These are phyloP conservation scores for Heterobasidion parviporum DNA, from an alignment of 1,284 basidiomycete genomes.

Conservation along the genomic window DNA sequence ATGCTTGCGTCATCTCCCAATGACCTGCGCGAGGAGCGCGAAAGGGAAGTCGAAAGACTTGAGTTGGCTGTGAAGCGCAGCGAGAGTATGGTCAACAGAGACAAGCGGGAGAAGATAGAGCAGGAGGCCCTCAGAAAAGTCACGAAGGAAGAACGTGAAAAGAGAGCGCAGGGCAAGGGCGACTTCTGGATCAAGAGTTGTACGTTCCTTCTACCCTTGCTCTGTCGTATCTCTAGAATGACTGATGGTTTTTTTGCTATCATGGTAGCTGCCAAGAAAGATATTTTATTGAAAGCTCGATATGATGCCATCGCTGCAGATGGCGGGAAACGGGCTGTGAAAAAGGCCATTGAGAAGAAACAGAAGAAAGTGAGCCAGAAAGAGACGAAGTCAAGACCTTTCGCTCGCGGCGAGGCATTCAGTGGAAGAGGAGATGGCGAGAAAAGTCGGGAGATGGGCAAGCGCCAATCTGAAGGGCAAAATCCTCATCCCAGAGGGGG, in stretches of 20 bases:
- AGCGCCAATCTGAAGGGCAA: neutral
- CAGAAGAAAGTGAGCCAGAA: conserved; percentile 83
- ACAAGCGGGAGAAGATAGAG: conserved; percentile 65
- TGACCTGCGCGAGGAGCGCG: conserved; percentile 54
- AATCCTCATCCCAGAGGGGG: neutral
- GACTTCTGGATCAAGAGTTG: conserved; percentile 86
- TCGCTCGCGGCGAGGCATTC: conserved; percentile 20
- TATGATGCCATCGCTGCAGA: conserved; percentile 68
- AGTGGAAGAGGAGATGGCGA: neutral
- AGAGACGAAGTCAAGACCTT: conserved; percentile 82
- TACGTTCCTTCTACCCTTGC: conserved; percentile 26
- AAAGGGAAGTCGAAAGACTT: conserved; percentile 67
- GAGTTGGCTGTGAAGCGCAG: conserved; percentile 72
- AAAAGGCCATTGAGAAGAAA: conserved; percentile 84
- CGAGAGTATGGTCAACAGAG: conserved; percentile 74
- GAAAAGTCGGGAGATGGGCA: neutral
- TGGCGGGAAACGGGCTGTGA: conserved; percentile 76
- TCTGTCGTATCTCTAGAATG: neutral
- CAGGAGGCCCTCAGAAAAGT: conserved; percentile 52
- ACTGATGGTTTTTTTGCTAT: neutral
- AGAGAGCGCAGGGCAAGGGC: conserved; percentile 69
- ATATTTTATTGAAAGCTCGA: conserved; percentile 63
- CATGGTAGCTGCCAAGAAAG: conserved; percentile 67
- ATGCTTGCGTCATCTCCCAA: conserved; percentile 58
- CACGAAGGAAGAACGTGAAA: conserved; percentile 66